A percentile compares a stretch with the other conserved stretches of the same genome.
These are phyloP conservation scores for Arachis hypogaea DNA, from an alignment of 306 rosid genomes.

Conservation along the genomic window DNA sequence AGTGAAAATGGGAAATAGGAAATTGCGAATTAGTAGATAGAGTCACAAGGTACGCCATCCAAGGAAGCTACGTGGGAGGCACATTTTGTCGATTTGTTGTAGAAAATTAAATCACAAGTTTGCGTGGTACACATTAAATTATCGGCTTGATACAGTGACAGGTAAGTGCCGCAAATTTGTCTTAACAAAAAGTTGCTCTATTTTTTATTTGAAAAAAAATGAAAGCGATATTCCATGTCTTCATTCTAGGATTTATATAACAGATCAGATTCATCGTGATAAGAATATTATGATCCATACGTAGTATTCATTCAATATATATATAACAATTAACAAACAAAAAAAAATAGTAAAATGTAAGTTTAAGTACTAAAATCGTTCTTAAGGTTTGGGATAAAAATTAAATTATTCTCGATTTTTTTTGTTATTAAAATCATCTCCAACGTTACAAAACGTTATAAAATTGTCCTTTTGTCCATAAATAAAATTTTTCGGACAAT, in stretches of 20 bases:
- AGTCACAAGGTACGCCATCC: background rate
- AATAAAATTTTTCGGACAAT: no score
- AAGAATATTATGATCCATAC: no score
- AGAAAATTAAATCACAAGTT: constrained; percentile 8
- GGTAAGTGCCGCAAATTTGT: constrained; percentile 46
- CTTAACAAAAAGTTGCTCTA: constrained; percentile 39
- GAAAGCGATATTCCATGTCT: constrained; percentile 42
- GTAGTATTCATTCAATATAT: no score
- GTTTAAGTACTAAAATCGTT: no score
- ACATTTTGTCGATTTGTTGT: constrained; percentile 41
- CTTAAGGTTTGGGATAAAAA: no score
- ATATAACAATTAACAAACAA: no score
- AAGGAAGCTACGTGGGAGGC: constrained; percentile 25
- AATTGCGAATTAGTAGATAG: background rate
- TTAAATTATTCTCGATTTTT: no score
- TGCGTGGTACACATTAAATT: constrained; percentile 36
- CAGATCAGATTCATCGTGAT: background rate
- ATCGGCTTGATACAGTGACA: constrained; percentile 41
- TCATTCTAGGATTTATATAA: background rate
- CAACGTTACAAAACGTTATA: no score
- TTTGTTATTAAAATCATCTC: no score
- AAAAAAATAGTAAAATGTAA: no score
- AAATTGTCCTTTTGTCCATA: no score
- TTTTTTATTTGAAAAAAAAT: constrained; percentile 24
- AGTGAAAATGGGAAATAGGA: no score